Evolutionary conservation across 495 filamentous ascomycete species (phyloP), one percentile per base, ranked within the genome.

Genomic region (Amphirosellinia nigrospora): DNA sequence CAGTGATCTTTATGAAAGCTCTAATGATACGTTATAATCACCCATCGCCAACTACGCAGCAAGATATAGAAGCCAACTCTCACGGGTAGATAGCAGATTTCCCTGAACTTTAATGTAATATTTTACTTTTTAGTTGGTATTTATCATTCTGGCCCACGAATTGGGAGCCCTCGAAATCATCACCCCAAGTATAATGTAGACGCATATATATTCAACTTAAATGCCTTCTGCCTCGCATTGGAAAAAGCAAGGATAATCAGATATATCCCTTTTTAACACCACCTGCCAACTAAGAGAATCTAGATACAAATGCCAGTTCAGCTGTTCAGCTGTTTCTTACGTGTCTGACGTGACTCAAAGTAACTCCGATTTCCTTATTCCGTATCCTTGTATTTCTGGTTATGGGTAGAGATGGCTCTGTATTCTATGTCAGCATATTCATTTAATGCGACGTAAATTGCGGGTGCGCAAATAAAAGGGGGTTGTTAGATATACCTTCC

Each of bases 401-500:
- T 80, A 84, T 93, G 91, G 70, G 83, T 90, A 32, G 88, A 70
- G 75, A 93, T 92, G 53, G 91, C 89, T 76, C 91, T 93, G 77
- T 30, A 64, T 53, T n/a, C 30, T 26, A 26, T 55, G 72, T 76
- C 67, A 55, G 23, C 3, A 52, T 11, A 8, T 28, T 26, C 36
- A 39, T 39, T 39, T 55, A 41, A 68, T 59, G 50, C 66, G 46
- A 48, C n/a, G 21, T 38, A 50, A 8, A 58, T 21, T 8, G 28
- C 8, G 0, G 10, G 21, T 52, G 48, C 2, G 28, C n/a, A 8
- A 39, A 46, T 9, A 39, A 52, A 7, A 41, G 34, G 19, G 46
- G 28, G 43, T 41, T 48, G 10, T 21, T 32, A 3, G 19, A 84
- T 91, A 84, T 82, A 94, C 92, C 94, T 86, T 85, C 96, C 96